Evolutionary conservation across 2,329 filamentous ascomycete species (phyloP).

Genomic region (Phialocephala subalpina): DNA sequence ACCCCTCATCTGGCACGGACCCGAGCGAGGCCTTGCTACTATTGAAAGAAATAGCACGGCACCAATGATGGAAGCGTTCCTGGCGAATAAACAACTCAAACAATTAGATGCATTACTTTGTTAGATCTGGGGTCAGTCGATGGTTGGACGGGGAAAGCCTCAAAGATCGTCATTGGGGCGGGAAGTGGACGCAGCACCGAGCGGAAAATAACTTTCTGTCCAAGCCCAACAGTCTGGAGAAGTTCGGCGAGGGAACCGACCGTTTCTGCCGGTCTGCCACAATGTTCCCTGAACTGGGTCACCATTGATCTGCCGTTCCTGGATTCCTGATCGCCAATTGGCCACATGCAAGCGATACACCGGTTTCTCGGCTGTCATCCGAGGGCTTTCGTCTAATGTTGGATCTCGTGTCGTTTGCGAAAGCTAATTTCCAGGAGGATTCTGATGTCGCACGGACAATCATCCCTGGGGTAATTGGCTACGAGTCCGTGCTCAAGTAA

Average conservation of each 20-base stretch:
- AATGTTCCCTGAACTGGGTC: neutral
- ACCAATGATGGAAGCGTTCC: neutral
- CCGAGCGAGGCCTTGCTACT: neutral
- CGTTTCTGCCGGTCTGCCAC: neutral
- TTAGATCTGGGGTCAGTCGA: too few relatives aligned
- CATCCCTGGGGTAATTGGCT: neutral
- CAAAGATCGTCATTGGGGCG: neutral
- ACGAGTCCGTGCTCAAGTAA: too few relatives aligned
- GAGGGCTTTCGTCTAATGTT: neutral
- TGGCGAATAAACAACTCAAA: neutral
- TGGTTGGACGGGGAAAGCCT: neutral
- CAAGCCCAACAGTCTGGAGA: neutral
- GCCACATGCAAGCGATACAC: neutral
- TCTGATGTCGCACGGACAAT: neutral
- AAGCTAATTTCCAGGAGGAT: neutral
- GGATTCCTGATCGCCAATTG: neutral
- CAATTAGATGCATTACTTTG: neutral
- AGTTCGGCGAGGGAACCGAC: neutral
- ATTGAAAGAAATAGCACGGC: neutral
- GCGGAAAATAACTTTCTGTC: neutral
- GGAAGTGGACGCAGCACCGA: neutral
- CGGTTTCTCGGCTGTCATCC: neutral
- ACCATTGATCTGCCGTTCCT: neutral
- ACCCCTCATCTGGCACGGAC: neutral
- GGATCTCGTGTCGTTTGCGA: neutral